phyloP scores from a whole-genome alignment of 73 alveolate genomes.

The Loxodes magnus region DNA sequence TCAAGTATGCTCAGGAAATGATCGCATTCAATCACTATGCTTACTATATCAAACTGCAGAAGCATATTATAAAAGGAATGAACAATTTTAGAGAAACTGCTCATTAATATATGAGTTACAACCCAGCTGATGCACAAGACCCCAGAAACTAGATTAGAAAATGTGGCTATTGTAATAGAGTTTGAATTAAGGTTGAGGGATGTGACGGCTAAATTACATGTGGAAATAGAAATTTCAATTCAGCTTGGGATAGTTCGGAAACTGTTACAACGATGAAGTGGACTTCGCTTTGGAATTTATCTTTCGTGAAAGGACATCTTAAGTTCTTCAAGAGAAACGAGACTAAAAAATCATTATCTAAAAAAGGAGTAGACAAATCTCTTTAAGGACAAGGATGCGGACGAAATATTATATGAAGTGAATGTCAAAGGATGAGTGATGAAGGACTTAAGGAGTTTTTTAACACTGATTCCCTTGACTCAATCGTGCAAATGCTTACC shows the following conservation, averaged over 20 bases:
- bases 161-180: constrained; percentile 1
- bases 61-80: not conserved
- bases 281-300: not conserved
- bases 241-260: not conserved
- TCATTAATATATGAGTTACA: not conserved
- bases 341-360: not conserved
- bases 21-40: not conserved
- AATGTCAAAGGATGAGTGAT: constrained; percentile 1
- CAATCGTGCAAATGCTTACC: not conserved
- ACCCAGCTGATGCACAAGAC: constrained; percentile 4
- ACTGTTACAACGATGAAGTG: not conserved
- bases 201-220: constrained; percentile 6
- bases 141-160: constrained; percentile 9
- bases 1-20: not conserved
- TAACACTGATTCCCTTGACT: not conserved
- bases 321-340: not conserved
- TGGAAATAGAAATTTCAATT: not conserved
- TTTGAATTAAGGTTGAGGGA: constrained; percentile 11
- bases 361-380: not conserved
- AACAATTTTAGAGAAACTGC: not conserved
- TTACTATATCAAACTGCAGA: constrained; percentile 1
- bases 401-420: not conserved
- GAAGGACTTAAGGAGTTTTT: constrained; percentile 3
- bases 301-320: not conserved
- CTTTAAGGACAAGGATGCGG: constrained; percentile 9